Conservation (phyloP, 2,329 filamentous ascomycete species). For the Dryadomyces sulphureus region DNA sequence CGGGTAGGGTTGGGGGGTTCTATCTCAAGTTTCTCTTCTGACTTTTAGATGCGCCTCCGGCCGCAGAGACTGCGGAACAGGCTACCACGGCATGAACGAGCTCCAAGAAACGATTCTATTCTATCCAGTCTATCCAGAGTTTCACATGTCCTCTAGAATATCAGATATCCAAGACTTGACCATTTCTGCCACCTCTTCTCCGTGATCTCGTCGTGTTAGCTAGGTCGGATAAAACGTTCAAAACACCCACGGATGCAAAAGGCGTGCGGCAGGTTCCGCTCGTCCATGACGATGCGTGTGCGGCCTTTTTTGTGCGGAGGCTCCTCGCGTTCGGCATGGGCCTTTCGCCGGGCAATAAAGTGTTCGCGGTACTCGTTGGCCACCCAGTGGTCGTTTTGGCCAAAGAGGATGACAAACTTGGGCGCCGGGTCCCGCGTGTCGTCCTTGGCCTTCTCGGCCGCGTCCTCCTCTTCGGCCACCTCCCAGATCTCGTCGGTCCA, state of each 20-base stretch:
- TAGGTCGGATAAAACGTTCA: neutral
- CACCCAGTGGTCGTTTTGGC: constrained; percentile 47
- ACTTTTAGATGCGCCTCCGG: neutral
- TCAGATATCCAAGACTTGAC: constrained; percentile 37
- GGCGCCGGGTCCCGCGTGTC: constrained; percentile 15
- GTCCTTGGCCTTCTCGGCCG: neutral
- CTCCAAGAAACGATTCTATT: no score
- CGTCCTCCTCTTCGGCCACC: constrained; percentile 11
- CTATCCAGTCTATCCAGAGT: neutral
- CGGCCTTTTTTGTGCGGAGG: constrained; percentile 18
- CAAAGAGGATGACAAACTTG: constrained; percentile 47
- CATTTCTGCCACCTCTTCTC: constrained; percentile 33
- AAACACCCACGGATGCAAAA: constrained; percentile 39
- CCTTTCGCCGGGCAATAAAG: constrained; percentile 32
- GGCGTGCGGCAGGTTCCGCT: constrained; percentile 39
- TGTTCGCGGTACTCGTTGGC: constrained; percentile 38
- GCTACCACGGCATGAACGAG: no score
- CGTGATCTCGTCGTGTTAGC: constrained; percentile 22
- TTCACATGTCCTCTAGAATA: constrained; percentile 17
- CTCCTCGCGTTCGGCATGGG: constrained; percentile 15
- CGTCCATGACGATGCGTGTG: constrained; percentile 37
- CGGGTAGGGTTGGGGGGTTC: neutral
- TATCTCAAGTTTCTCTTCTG: neutral
- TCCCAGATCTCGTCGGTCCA: constrained; percentile 49
- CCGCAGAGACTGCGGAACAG: no score